phyloP scores from a whole-genome alignment of 202 grass and related monocot species.

The Zoysia matrella region DNA sequence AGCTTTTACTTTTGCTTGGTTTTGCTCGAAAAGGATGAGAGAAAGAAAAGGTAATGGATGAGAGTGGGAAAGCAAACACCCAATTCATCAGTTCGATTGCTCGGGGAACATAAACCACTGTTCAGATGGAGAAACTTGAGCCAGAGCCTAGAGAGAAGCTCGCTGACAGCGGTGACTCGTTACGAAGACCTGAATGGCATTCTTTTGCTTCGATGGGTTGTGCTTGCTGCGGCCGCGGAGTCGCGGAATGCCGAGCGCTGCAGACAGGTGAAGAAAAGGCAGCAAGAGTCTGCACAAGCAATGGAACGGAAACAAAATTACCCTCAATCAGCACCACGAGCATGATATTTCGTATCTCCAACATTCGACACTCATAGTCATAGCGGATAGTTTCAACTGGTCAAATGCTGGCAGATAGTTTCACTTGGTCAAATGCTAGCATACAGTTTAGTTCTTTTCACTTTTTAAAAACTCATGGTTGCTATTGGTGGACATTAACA shows the following conservation, averaged over 20 bases:
- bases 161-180: no score
- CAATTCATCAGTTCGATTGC: no score
- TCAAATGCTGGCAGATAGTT: no score
- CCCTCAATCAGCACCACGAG: background rate
- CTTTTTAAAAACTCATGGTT: background rate
- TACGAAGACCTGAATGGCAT: no score
- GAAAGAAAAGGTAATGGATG: background rate
- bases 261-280: background rate
- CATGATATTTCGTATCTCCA: background rate
- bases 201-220: no score
- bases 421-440: background rate
- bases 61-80: background rate
- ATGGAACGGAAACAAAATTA: background rate
- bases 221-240: no score
- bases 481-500: background rate
- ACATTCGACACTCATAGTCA: background rate
- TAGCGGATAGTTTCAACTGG: background rate
- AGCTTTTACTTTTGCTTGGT: background rate
- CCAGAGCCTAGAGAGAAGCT: no score
- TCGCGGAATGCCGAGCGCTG: no score
- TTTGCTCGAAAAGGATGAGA: conserved; percentile 19
- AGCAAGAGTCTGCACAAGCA: background rate
- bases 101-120: no score
- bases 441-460: background rate
- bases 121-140: no score